Evolutionary conservation across 148 eudicot genomes (phyloP).

Genomic region (Rhododendron ferrugineum): DNA sequence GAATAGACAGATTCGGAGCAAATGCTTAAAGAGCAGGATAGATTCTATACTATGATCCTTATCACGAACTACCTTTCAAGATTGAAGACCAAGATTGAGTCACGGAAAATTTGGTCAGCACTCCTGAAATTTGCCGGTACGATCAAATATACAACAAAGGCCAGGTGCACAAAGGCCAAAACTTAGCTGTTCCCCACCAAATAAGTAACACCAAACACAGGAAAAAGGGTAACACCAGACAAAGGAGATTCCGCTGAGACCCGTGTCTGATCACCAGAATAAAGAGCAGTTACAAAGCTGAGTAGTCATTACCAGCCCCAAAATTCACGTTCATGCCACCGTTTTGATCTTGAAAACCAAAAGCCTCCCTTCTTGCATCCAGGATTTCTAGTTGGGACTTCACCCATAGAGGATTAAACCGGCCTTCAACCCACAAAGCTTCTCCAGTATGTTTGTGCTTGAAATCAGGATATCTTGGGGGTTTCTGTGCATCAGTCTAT

Average conservation of each 20-base stretch:
- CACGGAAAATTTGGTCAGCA: not conserved
- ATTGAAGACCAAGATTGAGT: not conserved
- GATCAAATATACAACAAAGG: not conserved
- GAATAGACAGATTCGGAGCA: not conserved
- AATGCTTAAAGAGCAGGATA: not conserved
- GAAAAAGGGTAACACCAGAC: not conserved
- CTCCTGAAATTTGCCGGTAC: not conserved
- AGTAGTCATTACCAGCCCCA: slow-evolving; percentile 27
- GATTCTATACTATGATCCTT: not conserved
- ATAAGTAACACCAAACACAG: not conserved
- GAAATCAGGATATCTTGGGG: slow-evolving; percentile 81
- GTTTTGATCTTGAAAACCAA: slow-evolving; percentile 40
- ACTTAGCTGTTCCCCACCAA: not conserved
- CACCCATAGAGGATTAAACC: slow-evolving; percentile 83
- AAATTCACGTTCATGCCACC: slow-evolving; percentile 27
- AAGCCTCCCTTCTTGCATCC: slow-evolving; percentile 66
- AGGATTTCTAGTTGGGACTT: slow-evolving; percentile 69
- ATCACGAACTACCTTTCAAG: not conserved
- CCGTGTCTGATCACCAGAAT: not conserved
- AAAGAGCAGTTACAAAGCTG: slow-evolving; percentile 24
- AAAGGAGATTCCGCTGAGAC: slow-evolving; percentile 5
- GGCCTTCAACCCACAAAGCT: slow-evolving; percentile 81
- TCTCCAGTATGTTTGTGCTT: slow-evolving; percentile 98
- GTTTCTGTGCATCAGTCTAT: slow-evolving; percentile 47
- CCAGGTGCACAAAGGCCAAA: not conserved